phyloP scores from a whole-genome alignment of 805 yeast genomes.

The Barnettozyma sucrosica region DNA sequence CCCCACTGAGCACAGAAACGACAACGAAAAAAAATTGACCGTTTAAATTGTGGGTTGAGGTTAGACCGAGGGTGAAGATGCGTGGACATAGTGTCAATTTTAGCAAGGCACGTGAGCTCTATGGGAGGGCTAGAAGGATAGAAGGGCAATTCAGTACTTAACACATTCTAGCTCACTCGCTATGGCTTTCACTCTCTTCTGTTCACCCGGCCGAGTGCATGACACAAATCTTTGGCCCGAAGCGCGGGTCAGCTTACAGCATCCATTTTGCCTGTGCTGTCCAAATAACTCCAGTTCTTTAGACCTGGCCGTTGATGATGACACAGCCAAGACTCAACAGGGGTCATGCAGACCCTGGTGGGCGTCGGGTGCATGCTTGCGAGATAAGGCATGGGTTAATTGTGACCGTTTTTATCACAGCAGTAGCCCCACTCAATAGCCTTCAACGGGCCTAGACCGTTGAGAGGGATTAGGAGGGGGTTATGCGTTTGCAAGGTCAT shows the following conservation, averaged over 20 bases:
- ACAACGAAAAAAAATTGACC: neutral
- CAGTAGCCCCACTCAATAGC: neutral
- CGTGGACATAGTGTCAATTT: neutral
- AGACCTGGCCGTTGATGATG: neutral
- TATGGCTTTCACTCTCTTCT: neutral
- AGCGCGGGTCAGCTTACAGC: neutral
- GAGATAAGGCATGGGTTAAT: neutral
- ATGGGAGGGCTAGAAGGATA: too few relatives aligned
- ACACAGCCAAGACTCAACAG: neutral
- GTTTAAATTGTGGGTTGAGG: neutral
- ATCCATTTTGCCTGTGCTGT: too few relatives aligned
- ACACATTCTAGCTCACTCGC: neutral
- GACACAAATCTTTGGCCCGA: slow-evolving; percentile 2
- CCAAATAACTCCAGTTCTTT: too few relatives aligned
- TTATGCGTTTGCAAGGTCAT: too few relatives aligned
- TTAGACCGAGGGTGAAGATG: neutral
- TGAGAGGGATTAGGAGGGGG: too few relatives aligned
- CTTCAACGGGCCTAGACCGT: neutral
- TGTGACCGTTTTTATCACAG: neutral
- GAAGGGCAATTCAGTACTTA: neutral
- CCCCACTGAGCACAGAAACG: neutral
- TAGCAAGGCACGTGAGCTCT: too few relatives aligned
- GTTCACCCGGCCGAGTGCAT: neutral
- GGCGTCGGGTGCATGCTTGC: neutral
- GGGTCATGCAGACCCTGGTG: neutral